Base-by-base conservation (phyloP, 768 basidiomycete genomes). In the Termitomyces sp. region DNA sequence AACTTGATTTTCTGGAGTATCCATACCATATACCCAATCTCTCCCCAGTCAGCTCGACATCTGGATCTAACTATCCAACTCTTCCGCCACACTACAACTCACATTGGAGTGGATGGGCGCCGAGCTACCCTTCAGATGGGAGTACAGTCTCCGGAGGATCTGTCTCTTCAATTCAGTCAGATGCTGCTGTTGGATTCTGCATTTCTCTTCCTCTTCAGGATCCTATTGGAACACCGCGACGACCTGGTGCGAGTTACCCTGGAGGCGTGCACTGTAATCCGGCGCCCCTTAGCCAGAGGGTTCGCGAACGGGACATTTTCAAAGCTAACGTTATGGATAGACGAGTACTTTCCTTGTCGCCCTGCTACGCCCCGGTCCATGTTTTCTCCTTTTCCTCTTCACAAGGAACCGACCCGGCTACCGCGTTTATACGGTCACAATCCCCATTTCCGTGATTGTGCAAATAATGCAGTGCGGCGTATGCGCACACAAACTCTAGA, bases 181-280 rank as follows among this genome's bases (percentile, higher is more conserved):
- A 45, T 57, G 33, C 20, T 16, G 15, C 16, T 28, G 7, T 2
- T 13, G 42, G 33, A 45, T 56, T 35, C n/a, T 45, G 9, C 12
- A 11, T 35, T 8, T 57, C 6, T 22, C 20, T 16, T 33, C 12
- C 32, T 52, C 51, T 4, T 12, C 52, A 53, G 18, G 33, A 45
- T 42, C 39, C 58, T 36, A 51, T 59, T 12, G 58, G 58, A 44
- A 51, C 58, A 6, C 58, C 33, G 11, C 51, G 51, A 38, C 40
- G 40, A 42, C 36, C 49, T 32, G 13, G 28, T 6, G 16, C 24
- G 11, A 49, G 2, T 12, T 28, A 35, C 32, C 13, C 13, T 6
- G 22, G 22, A 38, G 48, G 24, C 24, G 7, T 38, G 38, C 1
- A 24, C 9, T 15, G 15, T 36, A 3, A 9, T 42, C 16, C 33